Percentiles rank a stretch among this genome's conserved stretches.
Conservation (phyloP, 352 stramenopile species). For the Globisporangium yorkense region DNA sequence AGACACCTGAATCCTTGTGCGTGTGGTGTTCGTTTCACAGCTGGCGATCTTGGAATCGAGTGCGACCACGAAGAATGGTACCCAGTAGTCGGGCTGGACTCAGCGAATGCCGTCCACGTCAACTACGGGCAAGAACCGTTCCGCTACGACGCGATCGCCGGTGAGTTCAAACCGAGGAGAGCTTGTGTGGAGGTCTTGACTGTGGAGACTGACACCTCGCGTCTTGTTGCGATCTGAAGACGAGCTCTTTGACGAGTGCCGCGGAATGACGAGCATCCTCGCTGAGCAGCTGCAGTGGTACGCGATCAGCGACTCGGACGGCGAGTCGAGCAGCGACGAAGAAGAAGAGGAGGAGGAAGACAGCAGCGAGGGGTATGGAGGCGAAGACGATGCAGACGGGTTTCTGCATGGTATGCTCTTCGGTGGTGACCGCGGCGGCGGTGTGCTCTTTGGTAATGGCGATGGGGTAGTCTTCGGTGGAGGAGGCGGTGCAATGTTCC, state of each 20-base stretch:
- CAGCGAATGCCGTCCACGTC: conserved; percentile 60
- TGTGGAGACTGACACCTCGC: background rate
- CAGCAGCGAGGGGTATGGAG: background rate
- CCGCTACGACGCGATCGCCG: conserved; percentile 33
- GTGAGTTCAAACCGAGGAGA: conserved; percentile 14
- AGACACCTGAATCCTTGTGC: background rate
- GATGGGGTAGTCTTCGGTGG: conserved; percentile 1
- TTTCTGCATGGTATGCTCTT: conserved; percentile 8
- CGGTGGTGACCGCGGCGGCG: background rate
- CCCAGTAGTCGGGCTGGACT: conserved; percentile 80
- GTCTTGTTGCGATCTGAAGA: conserved; percentile 17
- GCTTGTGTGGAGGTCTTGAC: no score
- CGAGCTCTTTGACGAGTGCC: conserved; percentile 44
- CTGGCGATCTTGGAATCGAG: conserved; percentile 28
- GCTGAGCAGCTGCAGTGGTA: conserved; percentile 42
- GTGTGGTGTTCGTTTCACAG: background rate
- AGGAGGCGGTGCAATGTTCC: background rate
- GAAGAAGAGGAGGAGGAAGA: conserved; percentile 1
- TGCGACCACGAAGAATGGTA: conserved; percentile 52
- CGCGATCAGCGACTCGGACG: conserved; percentile 44
- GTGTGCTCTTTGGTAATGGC: background rate
- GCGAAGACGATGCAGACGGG: conserved; percentile 1
- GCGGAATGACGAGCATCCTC: conserved; percentile 16
- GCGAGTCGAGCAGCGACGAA: conserved; percentile 9
- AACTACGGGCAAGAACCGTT: conserved; percentile 84